Conservation (phyloP, 2,329 filamentous ascomycete genomes). For the Pestalotiopsis sp. region DNA sequence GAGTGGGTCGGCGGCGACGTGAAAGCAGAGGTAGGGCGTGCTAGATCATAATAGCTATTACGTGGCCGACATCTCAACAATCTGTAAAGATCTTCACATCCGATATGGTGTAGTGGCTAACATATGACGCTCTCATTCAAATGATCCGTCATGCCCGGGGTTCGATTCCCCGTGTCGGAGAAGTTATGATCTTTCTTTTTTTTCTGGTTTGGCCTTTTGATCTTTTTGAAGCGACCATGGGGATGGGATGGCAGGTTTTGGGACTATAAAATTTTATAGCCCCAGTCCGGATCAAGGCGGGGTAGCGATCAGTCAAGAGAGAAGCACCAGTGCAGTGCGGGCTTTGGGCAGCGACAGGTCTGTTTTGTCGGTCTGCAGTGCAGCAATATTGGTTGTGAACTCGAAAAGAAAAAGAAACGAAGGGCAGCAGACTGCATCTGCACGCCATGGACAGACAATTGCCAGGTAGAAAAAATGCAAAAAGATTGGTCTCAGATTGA, state of each 20-base stretch:
- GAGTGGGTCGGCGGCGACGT: neutral
- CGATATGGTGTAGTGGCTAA: constrained; percentile 3
- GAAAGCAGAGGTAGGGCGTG: neutral
- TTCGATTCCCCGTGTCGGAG: constrained; percentile 33
- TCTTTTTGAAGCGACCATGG: too few relatives aligned
- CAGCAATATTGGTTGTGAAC: neutral
- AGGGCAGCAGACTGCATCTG: neutral
- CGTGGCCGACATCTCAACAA: neutral
- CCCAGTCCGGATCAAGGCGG: neutral
- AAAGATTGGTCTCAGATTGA: neutral
- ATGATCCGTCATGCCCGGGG: constrained; percentile 28
- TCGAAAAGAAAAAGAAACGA: neutral
- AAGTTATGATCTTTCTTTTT: neutral
- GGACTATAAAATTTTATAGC: neutral
- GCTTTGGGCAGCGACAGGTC: neutral
- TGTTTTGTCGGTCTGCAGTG: neutral
- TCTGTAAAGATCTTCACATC: neutral
- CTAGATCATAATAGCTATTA: neutral
- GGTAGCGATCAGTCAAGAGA: neutral
- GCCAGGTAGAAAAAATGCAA: neutral
- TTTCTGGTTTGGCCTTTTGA: too few relatives aligned
- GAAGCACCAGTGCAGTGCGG: neutral
- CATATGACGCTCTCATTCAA: constrained; percentile 3
- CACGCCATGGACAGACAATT: too few relatives aligned
- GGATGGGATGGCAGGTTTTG: neutral